Evolutionary conservation across 345 rosid species (phyloP).

Genomic region (Eucalyptus leucophloia): DNA sequence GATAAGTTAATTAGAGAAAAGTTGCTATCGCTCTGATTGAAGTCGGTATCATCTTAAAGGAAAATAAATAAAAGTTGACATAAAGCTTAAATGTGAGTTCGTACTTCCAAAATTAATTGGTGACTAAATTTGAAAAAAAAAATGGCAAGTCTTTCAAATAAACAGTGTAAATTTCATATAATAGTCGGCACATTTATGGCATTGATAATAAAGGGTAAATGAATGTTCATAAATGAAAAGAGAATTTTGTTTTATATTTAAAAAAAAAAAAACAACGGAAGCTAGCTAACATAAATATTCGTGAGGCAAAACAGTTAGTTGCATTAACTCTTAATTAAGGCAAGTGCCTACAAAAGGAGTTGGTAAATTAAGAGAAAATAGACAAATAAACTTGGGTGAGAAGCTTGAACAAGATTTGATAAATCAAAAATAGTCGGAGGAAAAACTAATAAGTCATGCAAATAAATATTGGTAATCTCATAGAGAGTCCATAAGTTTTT

Average conservation of each 20-base stretch:
- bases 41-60: neutral
- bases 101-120: neutral
- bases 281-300: neutral
- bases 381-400: neutral
- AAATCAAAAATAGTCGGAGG: neutral
- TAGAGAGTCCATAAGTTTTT: neutral
- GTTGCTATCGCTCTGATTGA: neutral
- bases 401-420: neutral
- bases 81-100: neutral
- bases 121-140: neutral
- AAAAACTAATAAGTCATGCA: neutral
- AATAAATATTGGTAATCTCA: neutral
- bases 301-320: neutral
- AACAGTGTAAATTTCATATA: neutral
- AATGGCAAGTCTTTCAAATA: neutral
- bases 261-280: neutral
- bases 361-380: neutral
- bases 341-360: neutral
- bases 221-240: neutral
- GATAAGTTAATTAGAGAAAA: neutral
- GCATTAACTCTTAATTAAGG: neutral
- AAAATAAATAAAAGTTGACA: neutral
- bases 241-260: neutral
- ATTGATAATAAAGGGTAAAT: neutral
- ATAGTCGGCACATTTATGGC: neutral